A percentile compares a stretch with the other conserved stretches of the same genome.
phyloP scores from a whole-genome alignment of 257 asterid species.

The Osmanthus fragrans region DNA sequence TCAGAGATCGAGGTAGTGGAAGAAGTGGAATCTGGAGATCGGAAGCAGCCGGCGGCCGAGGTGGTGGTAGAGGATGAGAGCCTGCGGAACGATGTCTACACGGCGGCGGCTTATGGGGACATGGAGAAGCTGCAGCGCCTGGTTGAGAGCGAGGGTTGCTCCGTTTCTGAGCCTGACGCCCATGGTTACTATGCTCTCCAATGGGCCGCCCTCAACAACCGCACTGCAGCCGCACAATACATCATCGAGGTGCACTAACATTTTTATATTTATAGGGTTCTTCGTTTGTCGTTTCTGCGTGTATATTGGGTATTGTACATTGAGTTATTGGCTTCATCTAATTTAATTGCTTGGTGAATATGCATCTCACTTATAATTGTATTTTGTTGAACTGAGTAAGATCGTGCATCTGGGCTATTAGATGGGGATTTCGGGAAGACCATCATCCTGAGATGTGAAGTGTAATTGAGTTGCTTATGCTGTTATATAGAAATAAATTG shows the following conservation, averaged over 20 bases:
- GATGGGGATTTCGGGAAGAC: too few relatives aligned
- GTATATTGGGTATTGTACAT: too few relatives aligned
- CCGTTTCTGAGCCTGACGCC: slow-evolving; percentile 91
- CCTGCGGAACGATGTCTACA: slow-evolving; percentile 87
- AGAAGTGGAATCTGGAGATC: slow-evolving; percentile 67
- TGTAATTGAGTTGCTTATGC: background rate
- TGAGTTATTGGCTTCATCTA: too few relatives aligned
- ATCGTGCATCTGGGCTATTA: background rate
- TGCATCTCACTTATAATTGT: background rate
- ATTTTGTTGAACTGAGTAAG: background rate
- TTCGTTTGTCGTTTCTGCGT: too few relatives aligned
- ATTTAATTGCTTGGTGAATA: background rate
- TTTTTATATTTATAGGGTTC: background rate
- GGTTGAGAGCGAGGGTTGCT: slow-evolving; percentile 94
- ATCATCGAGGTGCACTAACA: slow-evolving; percentile 64
- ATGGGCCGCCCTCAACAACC: slow-evolving; percentile 98
- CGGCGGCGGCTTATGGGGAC: slow-evolving; percentile 98
- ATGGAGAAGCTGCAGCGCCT: slow-evolving; percentile 91
- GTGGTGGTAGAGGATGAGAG: slow-evolving; percentile 65
- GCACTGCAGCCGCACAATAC: slow-evolving; percentile 86
- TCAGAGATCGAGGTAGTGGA: slow-evolving; percentile 97
- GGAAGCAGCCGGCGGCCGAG: slow-evolving; percentile 33
- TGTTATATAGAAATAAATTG: background rate
- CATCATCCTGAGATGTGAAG: too few relatives aligned
- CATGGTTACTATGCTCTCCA: slow-evolving; percentile 95